Evolutionary conservation across 2,329 filamentous ascomycete species (phyloP).

Genomic region (Curvularia sp.): DNA sequence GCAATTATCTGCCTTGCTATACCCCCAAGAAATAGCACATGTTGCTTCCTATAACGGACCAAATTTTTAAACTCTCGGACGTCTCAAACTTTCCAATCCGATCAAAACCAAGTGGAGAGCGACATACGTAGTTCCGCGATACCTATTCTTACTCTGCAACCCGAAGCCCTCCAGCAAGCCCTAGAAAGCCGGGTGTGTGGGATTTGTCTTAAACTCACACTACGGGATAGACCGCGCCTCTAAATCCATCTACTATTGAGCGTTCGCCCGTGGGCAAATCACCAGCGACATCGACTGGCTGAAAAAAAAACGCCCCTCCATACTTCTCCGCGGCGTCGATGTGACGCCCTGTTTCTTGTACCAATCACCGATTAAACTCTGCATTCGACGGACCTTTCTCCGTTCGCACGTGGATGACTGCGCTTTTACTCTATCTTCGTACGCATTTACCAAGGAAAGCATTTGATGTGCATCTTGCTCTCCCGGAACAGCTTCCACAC

Average conservation of each 20-base stretch:
- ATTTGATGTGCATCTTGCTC: slow-evolving; percentile 3
- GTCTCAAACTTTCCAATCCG: neutral
- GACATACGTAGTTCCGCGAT: neutral
- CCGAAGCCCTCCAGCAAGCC: neutral
- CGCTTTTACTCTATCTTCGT: neutral
- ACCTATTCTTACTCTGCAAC: neutral
- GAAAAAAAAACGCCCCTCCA: neutral
- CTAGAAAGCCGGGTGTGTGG: slow-evolving; percentile 1
- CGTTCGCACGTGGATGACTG: slow-evolving; percentile 1
- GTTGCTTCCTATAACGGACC: neutral
- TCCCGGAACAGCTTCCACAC: neutral
- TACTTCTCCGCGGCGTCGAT: neutral
- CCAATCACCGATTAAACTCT: slow-evolving; percentile 2
- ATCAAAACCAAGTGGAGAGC: neutral
- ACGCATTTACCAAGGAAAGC: neutral
- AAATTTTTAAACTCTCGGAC: neutral
- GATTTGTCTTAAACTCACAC: slow-evolving; percentile 4
- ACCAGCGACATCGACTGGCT: neutral
- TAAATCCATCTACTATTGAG: slow-evolving; percentile 2
- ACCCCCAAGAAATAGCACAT: neutral
- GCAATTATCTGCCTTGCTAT: too few relatives aligned
- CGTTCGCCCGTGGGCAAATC: slow-evolving; percentile 1
- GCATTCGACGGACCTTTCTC: slow-evolving; percentile 2
- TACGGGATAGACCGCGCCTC: slow-evolving; percentile 14
- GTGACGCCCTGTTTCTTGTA: neutral